A percentile compares a stretch with the other conserved stretches of the same genome.
Conservation (phyloP, 1,139 yeast genomes). For the Maudiozyma humilis region DNA sequence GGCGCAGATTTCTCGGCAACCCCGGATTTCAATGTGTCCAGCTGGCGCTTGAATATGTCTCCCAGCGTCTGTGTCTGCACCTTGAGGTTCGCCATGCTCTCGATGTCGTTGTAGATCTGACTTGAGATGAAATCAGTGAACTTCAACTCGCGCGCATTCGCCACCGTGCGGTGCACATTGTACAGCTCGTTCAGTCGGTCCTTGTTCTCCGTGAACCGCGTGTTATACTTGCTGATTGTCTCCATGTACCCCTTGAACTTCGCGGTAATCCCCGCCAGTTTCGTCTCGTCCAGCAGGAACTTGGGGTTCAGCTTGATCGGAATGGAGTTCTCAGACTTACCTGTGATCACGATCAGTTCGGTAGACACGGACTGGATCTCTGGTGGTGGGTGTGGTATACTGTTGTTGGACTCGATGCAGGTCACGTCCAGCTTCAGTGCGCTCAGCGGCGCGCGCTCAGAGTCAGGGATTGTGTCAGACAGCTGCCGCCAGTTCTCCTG, state of each 20-base stretch:
- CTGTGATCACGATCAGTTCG: conserved; percentile 25
- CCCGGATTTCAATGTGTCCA: conserved; percentile 7
- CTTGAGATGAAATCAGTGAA: conserved; percentile 23
- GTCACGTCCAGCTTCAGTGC: conserved; percentile 25
- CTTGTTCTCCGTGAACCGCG: conserved; percentile 15
- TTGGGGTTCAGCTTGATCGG: conserved; percentile 30
- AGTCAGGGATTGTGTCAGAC: conserved; percentile 20
- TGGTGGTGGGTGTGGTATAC: conserved; percentile 24
- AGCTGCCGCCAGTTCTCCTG: conserved; percentile 26
- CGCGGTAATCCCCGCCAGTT: conserved; percentile 12
- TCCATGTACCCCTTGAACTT: conserved; percentile 12
- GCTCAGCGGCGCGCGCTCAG: conserved; percentile 20
- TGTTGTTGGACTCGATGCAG: conserved; percentile 26
- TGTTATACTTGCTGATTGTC: conserved; percentile 13
- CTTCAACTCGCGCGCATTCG: conserved; percentile 14
- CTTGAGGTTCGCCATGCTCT: conserved; percentile 22
- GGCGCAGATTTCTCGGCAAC: neutral
- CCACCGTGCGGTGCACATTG: conserved; percentile 11
- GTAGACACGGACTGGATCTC: conserved; percentile 21
- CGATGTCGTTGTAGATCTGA: conserved; percentile 22
- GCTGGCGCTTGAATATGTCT: conserved; percentile 25
- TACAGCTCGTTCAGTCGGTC: conserved; percentile 17
- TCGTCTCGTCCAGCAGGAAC: conserved; percentile 18
- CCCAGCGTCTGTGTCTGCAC: conserved; percentile 14
- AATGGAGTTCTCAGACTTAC: conserved; percentile 30